Evolutionary conservation across 2,329 filamentous ascomycete genomes (phyloP).

Genomic region (Claviceps purpurea): DNA sequence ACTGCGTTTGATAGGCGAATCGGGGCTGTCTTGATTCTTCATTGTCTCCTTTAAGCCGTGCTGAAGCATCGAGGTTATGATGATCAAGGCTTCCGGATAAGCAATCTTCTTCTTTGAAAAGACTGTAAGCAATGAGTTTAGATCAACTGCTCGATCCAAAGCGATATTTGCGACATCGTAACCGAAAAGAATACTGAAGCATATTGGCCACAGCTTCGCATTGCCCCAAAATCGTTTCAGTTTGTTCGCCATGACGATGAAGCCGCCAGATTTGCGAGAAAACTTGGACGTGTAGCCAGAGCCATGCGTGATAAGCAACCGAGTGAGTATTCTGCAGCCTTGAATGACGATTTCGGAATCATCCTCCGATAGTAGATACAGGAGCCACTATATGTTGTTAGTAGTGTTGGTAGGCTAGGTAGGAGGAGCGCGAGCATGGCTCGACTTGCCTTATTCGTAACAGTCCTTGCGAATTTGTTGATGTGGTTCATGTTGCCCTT

Average conservation of each 20-base stretch:
- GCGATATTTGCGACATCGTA: conserved; percentile 64
- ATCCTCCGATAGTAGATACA: conserved; percentile 80
- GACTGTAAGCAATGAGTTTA: conserved; percentile 57
- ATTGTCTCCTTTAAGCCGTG: conserved; percentile 63
- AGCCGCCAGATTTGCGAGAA: conserved; percentile 69
- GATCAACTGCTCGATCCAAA: conserved; percentile 59
- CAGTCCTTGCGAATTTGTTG: conserved; percentile 80
- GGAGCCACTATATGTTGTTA: conserved; percentile 52
- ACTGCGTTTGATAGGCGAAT: conserved; percentile 30
- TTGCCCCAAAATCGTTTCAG: conserved; percentile 83
- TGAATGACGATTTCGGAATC: conserved; percentile 72
- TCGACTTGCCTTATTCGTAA: conserved; percentile 71
- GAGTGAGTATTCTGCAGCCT: conserved; percentile 69
- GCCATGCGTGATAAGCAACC: conserved; percentile 73
- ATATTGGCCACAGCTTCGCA: conserved; percentile 72
- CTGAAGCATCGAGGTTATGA: conserved; percentile 79
- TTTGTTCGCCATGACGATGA: conserved; percentile 69
- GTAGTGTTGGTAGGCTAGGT: neutral
- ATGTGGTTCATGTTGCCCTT: conserved; percentile 55
- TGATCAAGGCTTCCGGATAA: conserved; percentile 64
- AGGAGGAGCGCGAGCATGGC: neutral
- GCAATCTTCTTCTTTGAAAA: conserved; percentile 58
- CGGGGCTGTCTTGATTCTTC: conserved; percentile 45
- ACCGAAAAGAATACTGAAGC: conserved; percentile 79
- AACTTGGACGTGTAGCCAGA: conserved; percentile 76